Conservation (phyloP, 257 asterid species). For the Thymus quinquecostatus region DNA sequence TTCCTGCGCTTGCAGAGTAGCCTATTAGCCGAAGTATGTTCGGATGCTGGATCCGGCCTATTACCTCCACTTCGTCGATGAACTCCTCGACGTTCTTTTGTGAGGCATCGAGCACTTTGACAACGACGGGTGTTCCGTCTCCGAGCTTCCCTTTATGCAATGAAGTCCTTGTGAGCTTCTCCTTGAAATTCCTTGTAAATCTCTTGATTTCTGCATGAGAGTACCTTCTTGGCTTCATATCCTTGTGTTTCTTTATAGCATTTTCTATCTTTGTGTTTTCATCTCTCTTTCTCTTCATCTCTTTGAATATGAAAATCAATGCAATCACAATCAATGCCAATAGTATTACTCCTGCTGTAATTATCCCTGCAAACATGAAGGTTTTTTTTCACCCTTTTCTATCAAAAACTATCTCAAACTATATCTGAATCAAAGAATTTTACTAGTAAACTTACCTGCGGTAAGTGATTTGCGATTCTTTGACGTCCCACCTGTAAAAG, state of each 20-base stretch:
- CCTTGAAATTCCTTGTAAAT: constrained; percentile 31
- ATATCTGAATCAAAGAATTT: constrained; percentile 1
- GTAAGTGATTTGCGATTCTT: constrained; percentile 15
- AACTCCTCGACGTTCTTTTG: constrained; percentile 27
- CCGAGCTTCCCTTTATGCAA: constrained; percentile 33
- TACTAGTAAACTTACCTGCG: constrained; percentile 17
- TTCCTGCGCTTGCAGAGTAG: constrained; percentile 31
- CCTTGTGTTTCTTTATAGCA: constrained; percentile 24
- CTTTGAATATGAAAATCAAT: constrained; percentile 18
- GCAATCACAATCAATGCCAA: constrained; percentile 8
- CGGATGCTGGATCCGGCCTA: constrained; percentile 27
- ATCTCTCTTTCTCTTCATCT: constrained; percentile 29
- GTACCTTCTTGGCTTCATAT: constrained; percentile 41
- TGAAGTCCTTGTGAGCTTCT: constrained; percentile 23
- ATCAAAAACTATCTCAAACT: not conserved
- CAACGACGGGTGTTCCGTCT: constrained; percentile 34
- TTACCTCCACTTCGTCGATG: constrained; percentile 29
- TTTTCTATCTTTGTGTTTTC: constrained; percentile 23
- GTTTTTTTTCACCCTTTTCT: not conserved
- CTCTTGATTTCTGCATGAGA: constrained; percentile 39
- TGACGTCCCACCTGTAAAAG: constrained; percentile 25
- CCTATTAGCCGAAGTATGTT: constrained; percentile 36
- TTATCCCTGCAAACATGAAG: constrained; percentile 16
- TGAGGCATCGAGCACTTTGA: constrained; percentile 24
- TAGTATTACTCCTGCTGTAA: constrained; percentile 24